Base-by-base conservation (phyloP, 2,329 filamentous ascomycete genomes). In the Xenosphaeropsis pyriputrescens region DNA sequence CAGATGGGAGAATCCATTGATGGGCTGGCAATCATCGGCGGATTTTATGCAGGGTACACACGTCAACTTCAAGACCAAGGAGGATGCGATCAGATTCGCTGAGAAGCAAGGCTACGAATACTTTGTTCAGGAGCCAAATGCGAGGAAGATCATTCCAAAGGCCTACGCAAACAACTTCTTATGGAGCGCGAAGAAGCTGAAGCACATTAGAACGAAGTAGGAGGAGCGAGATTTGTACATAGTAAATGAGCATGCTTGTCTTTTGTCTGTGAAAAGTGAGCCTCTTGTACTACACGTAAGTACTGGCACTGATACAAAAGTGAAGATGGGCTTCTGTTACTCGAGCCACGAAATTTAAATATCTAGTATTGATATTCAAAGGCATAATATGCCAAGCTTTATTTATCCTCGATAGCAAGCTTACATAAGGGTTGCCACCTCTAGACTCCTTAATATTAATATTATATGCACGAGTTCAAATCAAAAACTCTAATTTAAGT, bases 61-160 rank as follows among this genome's bases (percentile, higher is more conserved):
- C 57, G 62, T 98, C 52, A 79, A 79, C 60, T 98, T 98, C 72
- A 83, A 83, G 61, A 72, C 68, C 51, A 96, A 94, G 69, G 86
- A 96, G 58, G 89, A 94, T 50, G 91, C 91, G 47, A 89, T 98
- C 53, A 67, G 70, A 41, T 98, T 98, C 56, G 91, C 93, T 17
- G 83, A 96, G 66, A 98, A 96, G 72, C 91, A 98, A 62, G 91
- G 93, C 29, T 98, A 98, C 58, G 89, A 98, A 58, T 98, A 94
- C 63, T 96, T 91, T 58, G 88, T 98, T 17, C 91, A 96, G 68
- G 91, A 96, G 64, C 89, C 91, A 29, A 93, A 95, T 55, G 75
- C 76, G 61, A 77, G 91, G 56, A 82, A 79, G 55, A 79, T 95
- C 51, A 66, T 76, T 13, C 84, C 86, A 43, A 98, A 98, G 75